phyloP scores from a whole-genome alignment of 2,329 filamentous ascomycete genomes.

The Lojkania enalia region DNA sequence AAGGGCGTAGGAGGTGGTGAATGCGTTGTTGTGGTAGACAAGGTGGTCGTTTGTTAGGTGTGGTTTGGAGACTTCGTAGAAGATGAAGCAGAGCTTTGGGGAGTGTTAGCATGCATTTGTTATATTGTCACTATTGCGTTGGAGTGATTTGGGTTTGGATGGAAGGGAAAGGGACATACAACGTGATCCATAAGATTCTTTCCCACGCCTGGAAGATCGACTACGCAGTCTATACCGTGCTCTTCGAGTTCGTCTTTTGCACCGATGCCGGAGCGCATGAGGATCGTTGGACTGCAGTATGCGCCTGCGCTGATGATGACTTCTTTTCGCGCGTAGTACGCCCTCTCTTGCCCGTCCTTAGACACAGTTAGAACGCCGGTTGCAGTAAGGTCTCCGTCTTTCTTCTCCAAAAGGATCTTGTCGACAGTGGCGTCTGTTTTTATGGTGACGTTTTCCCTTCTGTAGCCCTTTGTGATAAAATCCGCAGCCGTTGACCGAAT shows the following conservation, averaged over 20 bases:
- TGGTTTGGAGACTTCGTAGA: conserved; percentile 63
- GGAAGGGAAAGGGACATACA: conserved; percentile 46
- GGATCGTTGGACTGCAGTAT: conserved; percentile 42
- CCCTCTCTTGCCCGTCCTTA: conserved; percentile 44
- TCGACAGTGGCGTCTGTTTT: conserved; percentile 37
- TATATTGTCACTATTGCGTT: too few relatives aligned
- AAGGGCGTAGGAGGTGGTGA: conserved; percentile 55
- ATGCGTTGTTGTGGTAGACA: conserved; percentile 59
- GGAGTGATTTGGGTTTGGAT: neutral
- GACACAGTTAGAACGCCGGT: conserved; percentile 51
- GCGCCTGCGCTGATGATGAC: conserved; percentile 39
- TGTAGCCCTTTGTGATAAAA: conserved; percentile 48
- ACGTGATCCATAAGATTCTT: conserved; percentile 67
- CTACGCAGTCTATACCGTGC: conserved; percentile 56
- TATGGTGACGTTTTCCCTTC: conserved; percentile 42
- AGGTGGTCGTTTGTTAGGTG: conserved; percentile 58
- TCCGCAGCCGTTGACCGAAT: conserved; percentile 33
- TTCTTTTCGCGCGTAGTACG: conserved; percentile 41
- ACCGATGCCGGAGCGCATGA: conserved; percentile 61
- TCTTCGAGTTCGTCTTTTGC: conserved; percentile 56
- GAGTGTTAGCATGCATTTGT: conserved; percentile 37
- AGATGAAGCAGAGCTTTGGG: conserved; percentile 57
- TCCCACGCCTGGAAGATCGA: conserved; percentile 64
- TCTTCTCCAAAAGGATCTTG: conserved; percentile 53
- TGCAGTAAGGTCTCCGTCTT: conserved; percentile 46